Evolutionary conservation across 495 filamentous ascomycete genomes (phyloP).

Genomic region (Filosporella fistucella): DNA sequence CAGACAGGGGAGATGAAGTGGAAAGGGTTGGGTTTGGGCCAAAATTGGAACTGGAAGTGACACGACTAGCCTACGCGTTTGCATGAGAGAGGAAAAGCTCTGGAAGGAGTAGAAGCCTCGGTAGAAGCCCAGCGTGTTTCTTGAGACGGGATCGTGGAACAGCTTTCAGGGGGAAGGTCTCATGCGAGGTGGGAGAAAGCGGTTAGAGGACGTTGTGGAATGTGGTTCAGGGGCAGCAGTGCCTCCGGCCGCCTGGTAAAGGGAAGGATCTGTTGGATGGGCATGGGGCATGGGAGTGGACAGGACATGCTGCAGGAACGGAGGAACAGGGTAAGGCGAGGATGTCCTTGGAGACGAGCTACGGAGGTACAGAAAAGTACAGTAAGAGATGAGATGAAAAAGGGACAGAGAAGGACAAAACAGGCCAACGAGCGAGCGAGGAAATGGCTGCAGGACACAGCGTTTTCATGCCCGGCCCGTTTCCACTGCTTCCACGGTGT

Average conservation of each 20-base stretch:
- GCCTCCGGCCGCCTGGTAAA: neutral
- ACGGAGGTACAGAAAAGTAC: neutral
- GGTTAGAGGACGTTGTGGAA: neutral
- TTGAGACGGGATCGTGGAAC: neutral
- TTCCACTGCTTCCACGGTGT: slow-evolving; percentile 6
- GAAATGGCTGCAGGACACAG: too few species aligned
- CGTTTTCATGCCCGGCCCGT: slow-evolving; percentile 13
- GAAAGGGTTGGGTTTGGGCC: too few species aligned
- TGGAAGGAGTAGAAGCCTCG: neutral
- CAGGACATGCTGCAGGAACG: too few species aligned
- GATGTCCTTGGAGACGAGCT: neutral
- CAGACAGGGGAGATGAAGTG: too few species aligned
- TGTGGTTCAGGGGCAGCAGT: neutral
- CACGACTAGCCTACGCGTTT: neutral
- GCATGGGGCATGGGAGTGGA: too few species aligned
- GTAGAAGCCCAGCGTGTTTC: neutral
- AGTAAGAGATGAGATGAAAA: neutral
- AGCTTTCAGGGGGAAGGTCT: neutral
- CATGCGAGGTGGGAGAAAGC: too few species aligned
- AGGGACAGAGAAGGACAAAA: neutral
- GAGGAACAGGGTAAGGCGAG: too few species aligned
- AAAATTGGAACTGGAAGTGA: neutral
- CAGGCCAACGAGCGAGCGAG: neutral
- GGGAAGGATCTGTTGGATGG: neutral
- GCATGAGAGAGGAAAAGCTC: neutral